These are phyloP conservation scores for Venturia effusa DNA, from an alignment of 2,329 filamentous ascomycete genomes.

Conservation along the genomic window DNA sequence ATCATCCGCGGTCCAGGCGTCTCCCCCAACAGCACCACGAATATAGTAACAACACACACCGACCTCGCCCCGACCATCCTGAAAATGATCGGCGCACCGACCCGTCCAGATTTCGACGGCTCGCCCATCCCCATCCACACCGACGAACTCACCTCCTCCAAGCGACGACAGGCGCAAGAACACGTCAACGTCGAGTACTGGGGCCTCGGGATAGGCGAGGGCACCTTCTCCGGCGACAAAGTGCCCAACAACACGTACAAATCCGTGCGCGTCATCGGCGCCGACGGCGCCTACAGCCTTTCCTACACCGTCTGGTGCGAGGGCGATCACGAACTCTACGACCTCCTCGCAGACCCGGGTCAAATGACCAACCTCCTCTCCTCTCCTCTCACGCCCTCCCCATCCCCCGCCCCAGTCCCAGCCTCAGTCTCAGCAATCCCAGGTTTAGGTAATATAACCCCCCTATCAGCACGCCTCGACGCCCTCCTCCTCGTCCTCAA, in stretches of 20 bases:
- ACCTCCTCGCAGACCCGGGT: background rate
- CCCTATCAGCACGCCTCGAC: constrained; percentile 18
- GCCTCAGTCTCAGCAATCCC: no score
- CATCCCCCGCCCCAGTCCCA: background rate
- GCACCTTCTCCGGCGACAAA: background rate
- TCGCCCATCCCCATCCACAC: constrained; percentile 22
- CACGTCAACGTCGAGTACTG: constrained; percentile 32
- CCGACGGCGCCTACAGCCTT: background rate
- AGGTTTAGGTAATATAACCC: background rate
- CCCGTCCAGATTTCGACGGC: constrained; percentile 25
- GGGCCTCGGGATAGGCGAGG: constrained; percentile 17
- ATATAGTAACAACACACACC: constrained; percentile 28
- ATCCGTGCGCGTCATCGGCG: constrained; percentile 6
- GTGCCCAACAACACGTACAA: constrained; percentile 5
- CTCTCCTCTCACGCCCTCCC: background rate
- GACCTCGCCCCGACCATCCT: constrained; percentile 31
- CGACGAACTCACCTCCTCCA: constrained; percentile 11
- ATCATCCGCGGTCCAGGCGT: constrained; percentile 28
- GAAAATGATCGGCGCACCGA: constrained; percentile 20
- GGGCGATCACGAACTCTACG: constrained; percentile 9
- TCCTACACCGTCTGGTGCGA: constrained; percentile 10
- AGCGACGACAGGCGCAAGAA: constrained; percentile 17
- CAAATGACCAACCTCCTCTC: constrained; percentile 5
- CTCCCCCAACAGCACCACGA: constrained; percentile 17
- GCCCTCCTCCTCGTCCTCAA: constrained; percentile 23